Base-by-base conservation (phyloP, 139 green algal genomes). In the Diplosphaera chodatii region DNA sequence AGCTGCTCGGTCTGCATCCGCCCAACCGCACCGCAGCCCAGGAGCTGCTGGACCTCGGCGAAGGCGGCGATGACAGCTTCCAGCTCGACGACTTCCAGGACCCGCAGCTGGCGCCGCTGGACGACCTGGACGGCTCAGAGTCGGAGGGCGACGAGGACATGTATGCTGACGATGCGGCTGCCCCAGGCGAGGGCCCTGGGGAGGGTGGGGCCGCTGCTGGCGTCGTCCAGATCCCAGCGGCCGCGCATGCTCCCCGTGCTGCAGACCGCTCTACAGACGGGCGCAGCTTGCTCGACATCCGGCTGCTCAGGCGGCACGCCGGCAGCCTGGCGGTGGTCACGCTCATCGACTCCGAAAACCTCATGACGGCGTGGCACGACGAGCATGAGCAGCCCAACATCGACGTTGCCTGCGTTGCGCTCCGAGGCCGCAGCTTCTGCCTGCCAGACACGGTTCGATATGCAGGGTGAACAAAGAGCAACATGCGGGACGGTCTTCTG, bases 311-410 rank as follows among this genome's bases (percentile, higher is more conserved):
- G 4, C 48, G 56, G n/a, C 64, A 69, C 65, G 33, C 55, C 23
- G 75, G 75, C 33, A 80, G 72, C 40, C 28, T 77, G 40, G 31
- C 66, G 13, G 28, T 67, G 16, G 69, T 77, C 4, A 80, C 77
- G 64, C 75, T 80, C 4, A 73, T 80, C 4, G 56, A 71, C 56
- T 65, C 72, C 22, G 69, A 80, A 32, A 64, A 80, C 32, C 40
- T 80, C 15, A 77, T 75, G 69, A 63, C 28, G 20, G 66, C 70
- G 29, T 71, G 55, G 34, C 31, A 71, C 16, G 69, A 80, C 40
- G 25, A 77, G 5, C 75, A 80, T 64, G 64, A 72, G 55, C 15
- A 69, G 32, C 75, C 75, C 33, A 80, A 80, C 64, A 55, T 80
- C 23, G 75, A 80, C 69, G 34, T 80, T 0, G 68, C 33, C 25